phyloP scores from a whole-genome alignment of 495 filamentous ascomycete genomes.

The Pyrenula massariospora region DNA sequence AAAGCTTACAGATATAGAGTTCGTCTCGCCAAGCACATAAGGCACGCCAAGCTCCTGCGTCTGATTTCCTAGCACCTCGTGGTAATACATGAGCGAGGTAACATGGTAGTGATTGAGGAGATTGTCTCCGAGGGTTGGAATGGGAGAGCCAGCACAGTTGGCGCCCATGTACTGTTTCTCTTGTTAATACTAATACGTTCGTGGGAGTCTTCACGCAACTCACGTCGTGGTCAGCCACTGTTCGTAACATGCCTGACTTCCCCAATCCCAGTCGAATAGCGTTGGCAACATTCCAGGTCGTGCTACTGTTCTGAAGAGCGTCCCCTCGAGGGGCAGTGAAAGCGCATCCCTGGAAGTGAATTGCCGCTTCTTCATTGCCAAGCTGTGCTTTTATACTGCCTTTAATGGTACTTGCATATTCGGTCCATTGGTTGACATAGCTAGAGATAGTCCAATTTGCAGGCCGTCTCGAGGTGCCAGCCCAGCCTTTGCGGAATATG shows the following conservation, averaged over 20 bases:
- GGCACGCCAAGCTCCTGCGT: slow-evolving; percentile 3
- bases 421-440: slow-evolving; percentile 10
- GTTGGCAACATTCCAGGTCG: neutral
- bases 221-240: slow-evolving; percentile 12
- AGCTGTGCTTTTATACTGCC: neutral
- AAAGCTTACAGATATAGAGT: slow-evolving; percentile 10
- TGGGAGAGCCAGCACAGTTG: slow-evolving; percentile 3
- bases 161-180: slow-evolving; percentile 9
- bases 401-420: slow-evolving; percentile 6
- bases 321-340: neutral
- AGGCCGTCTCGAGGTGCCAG: slow-evolving; percentile 7
- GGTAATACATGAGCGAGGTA: slow-evolving; percentile 6
- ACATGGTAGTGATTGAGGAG: slow-evolving; percentile 7
- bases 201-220: too few relatives aligned
- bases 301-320: neutral
- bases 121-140: slow-evolving; percentile 2
- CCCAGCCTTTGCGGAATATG: slow-evolving; percentile 6
- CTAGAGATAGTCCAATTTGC: slow-evolving; percentile 11
- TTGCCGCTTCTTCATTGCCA: neutral
- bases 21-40: slow-evolving; percentile 16
- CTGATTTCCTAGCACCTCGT: slow-evolving; percentile 7
- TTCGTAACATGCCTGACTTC: slow-evolving; percentile 2
- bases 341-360: neutral
- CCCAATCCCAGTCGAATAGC: neutral
- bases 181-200: neutral